Evolutionary conservation across 2,329 filamentous ascomycete species (phyloP).

Genomic region (Sphaerulina vaccinii): DNA sequence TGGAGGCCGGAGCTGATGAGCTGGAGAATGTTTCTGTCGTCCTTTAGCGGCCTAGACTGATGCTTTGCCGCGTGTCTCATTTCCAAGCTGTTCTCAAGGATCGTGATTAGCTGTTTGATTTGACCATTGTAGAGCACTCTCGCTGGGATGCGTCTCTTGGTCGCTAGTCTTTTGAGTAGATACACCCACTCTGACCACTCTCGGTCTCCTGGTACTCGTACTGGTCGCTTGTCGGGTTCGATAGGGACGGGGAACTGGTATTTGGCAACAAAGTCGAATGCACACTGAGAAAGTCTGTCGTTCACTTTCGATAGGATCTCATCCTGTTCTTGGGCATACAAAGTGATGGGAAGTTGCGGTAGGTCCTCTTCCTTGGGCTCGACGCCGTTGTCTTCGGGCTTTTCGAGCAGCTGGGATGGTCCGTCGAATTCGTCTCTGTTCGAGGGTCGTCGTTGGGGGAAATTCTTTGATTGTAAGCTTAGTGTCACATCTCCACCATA

Average conservation of each 20-base stretch:
- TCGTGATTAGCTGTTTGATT: constrained; percentile 87
- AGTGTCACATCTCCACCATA: constrained; percentile 29
- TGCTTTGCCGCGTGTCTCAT: constrained; percentile 84
- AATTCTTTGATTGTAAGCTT: constrained; percentile 29
- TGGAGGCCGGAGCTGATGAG: constrained; percentile 84
- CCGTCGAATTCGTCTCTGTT: constrained; percentile 90
- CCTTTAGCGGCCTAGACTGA: constrained; percentile 78
- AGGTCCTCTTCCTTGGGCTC: constrained; percentile 77
- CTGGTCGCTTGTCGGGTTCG: constrained; percentile 75
- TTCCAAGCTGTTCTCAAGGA: constrained; percentile 83
- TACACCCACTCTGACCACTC: constrained; percentile 95
- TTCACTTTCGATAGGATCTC: constrained; percentile 77
- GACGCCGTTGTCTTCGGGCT: constrained; percentile 68
- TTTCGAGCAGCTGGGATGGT: constrained; percentile 76
- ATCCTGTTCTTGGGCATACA: constrained; percentile 82
- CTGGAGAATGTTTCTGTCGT: constrained; percentile 85
- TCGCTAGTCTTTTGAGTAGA: constrained; percentile 78
- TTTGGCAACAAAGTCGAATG: constrained; percentile 86
- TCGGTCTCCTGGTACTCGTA: constrained; percentile 71
- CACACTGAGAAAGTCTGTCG: constrained; percentile 79
- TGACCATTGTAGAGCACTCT: constrained; percentile 80
- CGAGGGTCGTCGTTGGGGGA: constrained; percentile 64
- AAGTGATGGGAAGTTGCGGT: constrained; percentile 76
- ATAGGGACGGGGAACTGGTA: constrained; percentile 87
- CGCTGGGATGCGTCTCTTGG: constrained; percentile 80